Percentiles rank a stretch among this genome's conserved stretches.
These are phyloP conservation scores for Senna siamea DNA, from an alignment of 306 rosid genomes.

Conservation along the genomic window DNA sequence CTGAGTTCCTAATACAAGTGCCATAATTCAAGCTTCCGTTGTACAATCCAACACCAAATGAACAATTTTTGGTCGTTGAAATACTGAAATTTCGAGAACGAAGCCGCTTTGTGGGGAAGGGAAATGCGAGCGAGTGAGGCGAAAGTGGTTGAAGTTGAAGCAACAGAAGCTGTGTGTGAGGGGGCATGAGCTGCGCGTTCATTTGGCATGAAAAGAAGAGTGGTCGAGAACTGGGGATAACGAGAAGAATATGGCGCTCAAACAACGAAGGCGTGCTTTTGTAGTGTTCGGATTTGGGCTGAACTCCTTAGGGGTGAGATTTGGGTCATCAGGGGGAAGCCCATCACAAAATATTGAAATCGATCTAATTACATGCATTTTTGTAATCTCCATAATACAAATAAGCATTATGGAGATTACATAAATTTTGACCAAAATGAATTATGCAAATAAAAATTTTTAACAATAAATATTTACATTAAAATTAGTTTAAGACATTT, in stretches of 20 bases:
- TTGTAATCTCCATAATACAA: too few species aligned
- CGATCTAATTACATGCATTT: too few species aligned
- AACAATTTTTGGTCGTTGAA: slow-evolving; percentile 12
- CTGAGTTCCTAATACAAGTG: slow-evolving; percentile 39
- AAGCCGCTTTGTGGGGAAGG: slow-evolving; percentile 32
- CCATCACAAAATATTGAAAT: not conserved
- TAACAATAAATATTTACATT: too few species aligned
- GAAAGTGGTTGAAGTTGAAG: slow-evolving; percentile 35
- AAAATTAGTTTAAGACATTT: too few species aligned
- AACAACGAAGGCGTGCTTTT: not conserved
- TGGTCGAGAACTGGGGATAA: slow-evolving; percentile 31
- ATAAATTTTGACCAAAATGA: too few species aligned
- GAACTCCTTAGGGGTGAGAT: not conserved
- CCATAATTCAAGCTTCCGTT: slow-evolving; percentile 33
- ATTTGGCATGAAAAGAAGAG: slow-evolving; percentile 44
- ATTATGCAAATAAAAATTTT: too few species aligned
- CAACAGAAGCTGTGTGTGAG: slow-evolving; percentile 35
- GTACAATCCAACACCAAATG: slow-evolving; percentile 40
- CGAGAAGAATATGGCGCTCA: slow-evolving; percentile 15
- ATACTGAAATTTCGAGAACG: slow-evolving; percentile 42
- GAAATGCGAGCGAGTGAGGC: slow-evolving; percentile 32
- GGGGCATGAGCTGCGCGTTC: slow-evolving; percentile 47
- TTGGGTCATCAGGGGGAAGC: not conserved
- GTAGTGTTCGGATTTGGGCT: not conserved
- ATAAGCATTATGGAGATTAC: too few species aligned